A percentile compares a stretch with the other conserved stretches of the same genome.
Conservation (phyloP, 2,329 filamentous ascomycete genomes). For the Claviceps maximensis region DNA sequence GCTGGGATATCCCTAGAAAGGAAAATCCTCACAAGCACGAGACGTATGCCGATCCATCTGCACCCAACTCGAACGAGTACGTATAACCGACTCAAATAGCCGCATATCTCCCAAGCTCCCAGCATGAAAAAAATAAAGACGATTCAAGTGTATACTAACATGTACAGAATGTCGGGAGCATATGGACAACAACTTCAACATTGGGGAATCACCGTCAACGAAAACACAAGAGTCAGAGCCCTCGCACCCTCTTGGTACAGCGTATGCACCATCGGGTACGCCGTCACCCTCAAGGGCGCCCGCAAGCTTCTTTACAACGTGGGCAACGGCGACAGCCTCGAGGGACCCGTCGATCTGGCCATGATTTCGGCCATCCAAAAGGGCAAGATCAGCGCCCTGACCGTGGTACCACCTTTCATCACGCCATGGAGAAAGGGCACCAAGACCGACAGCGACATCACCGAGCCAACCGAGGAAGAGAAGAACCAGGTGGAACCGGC, state of each 20-base stretch:
- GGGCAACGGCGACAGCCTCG: neutral
- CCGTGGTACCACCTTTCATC: neutral
- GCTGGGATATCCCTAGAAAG: conserved; percentile 1
- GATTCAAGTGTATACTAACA: neutral
- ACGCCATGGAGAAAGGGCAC: neutral
- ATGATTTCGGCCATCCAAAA: conserved; percentile 1
- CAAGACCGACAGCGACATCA: neutral
- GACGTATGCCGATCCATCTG: neutral
- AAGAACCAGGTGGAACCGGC: neutral
- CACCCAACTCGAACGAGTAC: neutral
- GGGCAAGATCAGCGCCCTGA: neutral
- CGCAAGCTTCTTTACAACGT: neutral
- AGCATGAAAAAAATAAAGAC: too few species aligned
- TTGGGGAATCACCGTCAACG: neutral
- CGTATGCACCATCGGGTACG: conserved; percentile 3
- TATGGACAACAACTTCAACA: neutral
- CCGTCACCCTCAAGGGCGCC: neutral
- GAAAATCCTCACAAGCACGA: neutral
- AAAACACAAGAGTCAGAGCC: neutral
- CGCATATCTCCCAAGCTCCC: too few species aligned
- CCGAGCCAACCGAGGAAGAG: neutral
- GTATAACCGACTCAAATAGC: neutral
- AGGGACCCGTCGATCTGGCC: neutral
- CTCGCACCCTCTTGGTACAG: conserved; percentile 1
- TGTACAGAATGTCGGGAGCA: neutral